Percentiles rank a stretch among this genome's conserved stretches.
These are phyloP conservation scores for Erythrophleum ivorense DNA, from an alignment of 331 rosid species.

Conservation along the genomic window DNA sequence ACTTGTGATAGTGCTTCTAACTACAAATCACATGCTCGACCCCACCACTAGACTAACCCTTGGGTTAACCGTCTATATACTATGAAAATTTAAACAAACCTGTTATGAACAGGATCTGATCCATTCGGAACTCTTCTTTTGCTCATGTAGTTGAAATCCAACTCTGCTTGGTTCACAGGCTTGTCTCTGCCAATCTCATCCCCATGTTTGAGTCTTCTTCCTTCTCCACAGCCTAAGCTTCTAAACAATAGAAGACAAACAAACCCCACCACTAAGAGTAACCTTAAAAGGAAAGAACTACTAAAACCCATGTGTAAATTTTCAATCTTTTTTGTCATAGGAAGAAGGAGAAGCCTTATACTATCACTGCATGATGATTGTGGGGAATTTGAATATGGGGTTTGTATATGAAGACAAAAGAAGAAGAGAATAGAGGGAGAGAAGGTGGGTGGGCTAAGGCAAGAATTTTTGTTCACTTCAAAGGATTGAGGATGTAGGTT, in stretches of 20 bases:
- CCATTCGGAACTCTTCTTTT: constrained; percentile 93
- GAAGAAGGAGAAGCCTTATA: constrained; percentile 30
- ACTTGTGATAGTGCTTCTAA: neutral
- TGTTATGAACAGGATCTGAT: constrained; percentile 96
- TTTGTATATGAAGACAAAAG: constrained; percentile 24
- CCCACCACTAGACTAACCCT: too few relatives aligned
- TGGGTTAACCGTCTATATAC: neutral
- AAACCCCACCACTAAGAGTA: constrained; percentile 55
- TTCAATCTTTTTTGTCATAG: constrained; percentile 34
- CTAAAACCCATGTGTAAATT: constrained; percentile 50
- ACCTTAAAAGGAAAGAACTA: constrained; percentile 47
- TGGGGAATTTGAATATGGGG: constrained; percentile 14
- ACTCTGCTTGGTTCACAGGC: constrained; percentile 51
- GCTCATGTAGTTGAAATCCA: constrained; percentile 78
- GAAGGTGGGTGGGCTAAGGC: constrained; percentile 33
- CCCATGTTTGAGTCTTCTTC: constrained; percentile 42
- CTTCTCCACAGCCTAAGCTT: constrained; percentile 41
- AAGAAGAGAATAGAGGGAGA: constrained; percentile 25
- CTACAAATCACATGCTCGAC: too few relatives aligned
- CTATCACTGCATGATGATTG: constrained; percentile 47
- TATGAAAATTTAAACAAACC: constrained; percentile 49
- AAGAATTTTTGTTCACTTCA: constrained; percentile 44
- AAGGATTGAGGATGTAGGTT: constrained; percentile 54
- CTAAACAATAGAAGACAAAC: constrained; percentile 58
- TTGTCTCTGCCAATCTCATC: constrained; percentile 44